Base-by-base conservation (phyloP, 1,284 basidiomycete species). In the Anthracocystis walkeri region DNA sequence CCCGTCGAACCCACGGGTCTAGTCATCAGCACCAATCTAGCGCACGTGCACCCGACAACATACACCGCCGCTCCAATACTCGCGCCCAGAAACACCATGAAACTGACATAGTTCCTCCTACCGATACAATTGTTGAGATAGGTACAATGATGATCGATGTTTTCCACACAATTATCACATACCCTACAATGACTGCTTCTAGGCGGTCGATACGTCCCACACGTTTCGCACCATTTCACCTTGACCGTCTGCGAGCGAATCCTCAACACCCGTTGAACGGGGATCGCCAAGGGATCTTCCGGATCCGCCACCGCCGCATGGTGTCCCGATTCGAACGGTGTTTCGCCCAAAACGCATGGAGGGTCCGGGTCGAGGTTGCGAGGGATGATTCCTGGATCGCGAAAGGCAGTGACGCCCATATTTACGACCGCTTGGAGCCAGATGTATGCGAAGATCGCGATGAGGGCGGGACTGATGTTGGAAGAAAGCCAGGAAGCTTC, bases 71-170 rank as follows among this genome's bases (percentile, higher is more conserved):
- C 38, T 4, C 78, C 8, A 18, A 79, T 71, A 31, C 63, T 70
- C 0, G 75, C 55, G 3, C 65, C 10, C 8, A 85, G 64, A 46
- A 85, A 84, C 11, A 78, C 77, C 60, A 84, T 77, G 49, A 85
- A 85, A 3, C 73, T 49, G n/a, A 79, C 66, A 57, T 85, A 85
- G 68, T 85, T 85, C 14, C 84, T 61, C 7, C 80, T 67, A 1
- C 83, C 84, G 31, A 85, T 82, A 52, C 84, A 85, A 20, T 77
- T 82, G 66, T 85, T 85, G 21, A 85, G 73, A 41, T 84, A 85
- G 27, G 79, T 82, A 62, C 84, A 85, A 56, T 85, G 84, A 64
- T 85, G 84, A 51, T 85, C 84, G 51, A 85, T 81, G 42, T 77
- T 77, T 29, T 85, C 82, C 8, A 85, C 81, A 58, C 84, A 85